phyloP scores from a whole-genome alignment of 148 eudicot species.

The Fagopyrum homotropicum region DNA sequence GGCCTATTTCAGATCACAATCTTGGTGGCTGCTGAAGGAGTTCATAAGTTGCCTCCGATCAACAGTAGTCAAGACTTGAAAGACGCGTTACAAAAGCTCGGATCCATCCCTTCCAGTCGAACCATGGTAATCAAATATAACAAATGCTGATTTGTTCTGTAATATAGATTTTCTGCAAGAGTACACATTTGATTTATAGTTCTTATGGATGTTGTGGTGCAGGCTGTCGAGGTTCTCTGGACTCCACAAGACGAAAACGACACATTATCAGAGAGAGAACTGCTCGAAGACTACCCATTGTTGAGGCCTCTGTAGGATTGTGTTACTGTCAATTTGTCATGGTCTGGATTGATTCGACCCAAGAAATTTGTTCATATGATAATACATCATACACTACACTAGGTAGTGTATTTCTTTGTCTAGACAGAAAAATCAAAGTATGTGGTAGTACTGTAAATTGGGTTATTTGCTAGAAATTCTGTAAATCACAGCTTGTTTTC shows the following conservation, averaged over 20 bases:
- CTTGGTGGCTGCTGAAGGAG: constrained; percentile 93
- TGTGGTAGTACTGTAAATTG: constrained; percentile 1
- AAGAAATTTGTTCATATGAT: background rate
- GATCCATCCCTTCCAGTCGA: constrained; percentile 64
- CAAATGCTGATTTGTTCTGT: background rate
- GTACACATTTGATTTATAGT: background rate
- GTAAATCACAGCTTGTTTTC: background rate
- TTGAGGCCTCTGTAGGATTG: constrained; percentile 14
- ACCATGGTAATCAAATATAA: constrained; percentile 41
- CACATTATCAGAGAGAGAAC: constrained; percentile 20
- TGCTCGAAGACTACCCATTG: constrained; percentile 21
- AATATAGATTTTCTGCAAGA: background rate
- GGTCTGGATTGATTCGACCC: background rate
- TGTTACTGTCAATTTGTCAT: background rate
- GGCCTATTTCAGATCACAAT: constrained; percentile 51
- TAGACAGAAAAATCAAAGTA: background rate
- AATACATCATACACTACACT: background rate
- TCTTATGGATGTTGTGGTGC: background rate
- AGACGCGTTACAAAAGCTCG: constrained; percentile 79
- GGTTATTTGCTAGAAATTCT: background rate
- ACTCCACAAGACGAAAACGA: constrained; percentile 22
- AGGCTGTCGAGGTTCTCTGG: constrained; percentile 26
- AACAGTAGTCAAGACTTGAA: constrained; percentile 63
- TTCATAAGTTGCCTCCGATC: constrained; percentile 65
- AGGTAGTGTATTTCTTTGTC: background rate